A percentile compares a stretch with the other conserved stretches of the same genome.
phyloP scores from a whole-genome alignment of 352 stramenopile species.

The Pilasporangium apinafurcum region DNA sequence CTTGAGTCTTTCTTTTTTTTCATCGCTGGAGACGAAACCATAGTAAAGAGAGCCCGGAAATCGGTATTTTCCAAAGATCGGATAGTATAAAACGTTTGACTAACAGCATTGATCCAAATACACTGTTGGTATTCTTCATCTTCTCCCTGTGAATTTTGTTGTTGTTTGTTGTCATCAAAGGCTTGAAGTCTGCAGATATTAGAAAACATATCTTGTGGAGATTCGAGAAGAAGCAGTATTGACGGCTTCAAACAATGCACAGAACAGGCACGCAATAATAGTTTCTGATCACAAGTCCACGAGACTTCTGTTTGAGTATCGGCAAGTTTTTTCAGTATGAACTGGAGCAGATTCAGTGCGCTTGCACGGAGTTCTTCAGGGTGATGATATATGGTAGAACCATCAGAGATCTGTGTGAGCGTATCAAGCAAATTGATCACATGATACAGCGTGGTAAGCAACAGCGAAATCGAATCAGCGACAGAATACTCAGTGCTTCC shows the following conservation, averaged over 20 bases:
- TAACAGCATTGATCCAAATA: slow-evolving; percentile 23
- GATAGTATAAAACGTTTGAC: slow-evolving; percentile 24
- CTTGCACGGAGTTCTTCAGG: slow-evolving; percentile 23
- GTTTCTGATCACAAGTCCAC: slow-evolving; percentile 4
- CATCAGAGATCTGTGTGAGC: slow-evolving; percentile 10
- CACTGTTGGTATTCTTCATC: neutral
- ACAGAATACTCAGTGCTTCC: slow-evolving; percentile 23
- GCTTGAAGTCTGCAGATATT: slow-evolving; percentile 21
- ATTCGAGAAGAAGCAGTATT: slow-evolving; percentile 53
- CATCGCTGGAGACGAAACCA: slow-evolving; percentile 14
- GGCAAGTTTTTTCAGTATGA: slow-evolving; percentile 22
- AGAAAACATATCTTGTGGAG: slow-evolving; percentile 32
- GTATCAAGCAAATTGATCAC: slow-evolving; percentile 28
- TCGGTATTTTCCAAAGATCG: slow-evolving; percentile 23
- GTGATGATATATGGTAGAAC: slow-evolving; percentile 7
- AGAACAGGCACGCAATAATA: slow-evolving; percentile 28
- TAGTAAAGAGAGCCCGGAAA: slow-evolving; percentile 21
- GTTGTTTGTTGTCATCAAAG: neutral
- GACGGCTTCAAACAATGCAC: slow-evolving; percentile 35
- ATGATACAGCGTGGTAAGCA: slow-evolving; percentile 35
- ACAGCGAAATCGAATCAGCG: slow-evolving; percentile 21
- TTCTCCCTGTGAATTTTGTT: neutral
- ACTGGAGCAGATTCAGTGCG: slow-evolving; percentile 26
- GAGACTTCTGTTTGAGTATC: slow-evolving; percentile 6
- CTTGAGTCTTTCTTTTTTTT: slow-evolving; percentile 44